Evolutionary conservation across 139 green algal genomes (phyloP), one percentile per base, ranked within the genome.

Genomic region (Eudorina sp.): DNA sequence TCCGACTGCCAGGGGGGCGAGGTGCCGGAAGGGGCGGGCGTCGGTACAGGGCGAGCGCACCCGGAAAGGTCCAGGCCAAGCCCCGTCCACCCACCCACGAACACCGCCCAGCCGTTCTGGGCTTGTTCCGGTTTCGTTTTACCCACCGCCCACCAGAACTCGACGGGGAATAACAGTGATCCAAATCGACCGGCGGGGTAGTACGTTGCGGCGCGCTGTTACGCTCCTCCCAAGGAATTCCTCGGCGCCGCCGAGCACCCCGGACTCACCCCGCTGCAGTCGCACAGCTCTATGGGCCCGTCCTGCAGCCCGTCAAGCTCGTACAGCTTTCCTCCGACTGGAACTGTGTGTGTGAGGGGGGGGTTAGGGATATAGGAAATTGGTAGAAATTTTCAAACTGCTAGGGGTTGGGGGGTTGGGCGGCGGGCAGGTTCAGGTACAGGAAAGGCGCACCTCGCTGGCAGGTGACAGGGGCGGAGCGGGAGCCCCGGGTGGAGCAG

Each of bases 271-370:
- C 34, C 51, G 60, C 34, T 53, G 3, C n/a, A 53, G 6, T 68
- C 88, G 51, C 92, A 93, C 60, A 99, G 91, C 46, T 84, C 74
- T 76, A 99, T 98, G 58, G 98, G 98, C 2, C 98, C 98, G 21
- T 94, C 81, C 86, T 99, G 97, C n/a, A 99, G 93, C 0, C 98
- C 98, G 89, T 99, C 98, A 66, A 99, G 90, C 91, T 99, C 98
- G 68, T 97, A 99, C 75, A 99, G 84, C 45, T 68, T 80, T 27
- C 96, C 97, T 48, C 88, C 84, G 0, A 98, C 84, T 0, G 96
- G 97, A 19, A 99, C 69, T 85, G 97, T 48, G 31, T 46, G 25
- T 6, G 40, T 92, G 3, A 48, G 68, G 68, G 13, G 68, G 68
- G 31, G 68, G 6, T 31, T 13, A 29, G 13, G 55, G 55, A n/a